Evolutionary conservation across 2,329 filamentous ascomycete species (phyloP).

Genomic region (Alternaria triticimaculans): DNA sequence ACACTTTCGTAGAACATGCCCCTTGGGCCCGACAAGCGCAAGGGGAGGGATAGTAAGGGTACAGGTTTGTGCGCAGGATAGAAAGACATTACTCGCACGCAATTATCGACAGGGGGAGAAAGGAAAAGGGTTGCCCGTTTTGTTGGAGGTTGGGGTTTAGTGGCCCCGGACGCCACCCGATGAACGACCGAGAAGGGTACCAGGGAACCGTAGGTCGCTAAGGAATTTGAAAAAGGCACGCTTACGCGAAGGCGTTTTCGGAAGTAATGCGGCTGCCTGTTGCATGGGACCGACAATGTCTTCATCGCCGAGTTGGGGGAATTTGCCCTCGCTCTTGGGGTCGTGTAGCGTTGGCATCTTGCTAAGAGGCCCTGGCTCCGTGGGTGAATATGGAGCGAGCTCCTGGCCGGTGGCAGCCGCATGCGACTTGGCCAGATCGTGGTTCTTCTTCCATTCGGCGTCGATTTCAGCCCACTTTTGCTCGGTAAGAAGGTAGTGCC

Average conservation of each 20-base stretch:
- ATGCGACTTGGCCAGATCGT: conserved; percentile 66
- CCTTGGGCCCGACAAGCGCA: conserved; percentile 10
- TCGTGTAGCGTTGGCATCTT: conserved; percentile 74
- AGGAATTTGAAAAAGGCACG: conserved; percentile 49
- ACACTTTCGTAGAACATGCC: conserved; percentile 41
- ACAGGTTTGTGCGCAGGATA: conserved; percentile 36
- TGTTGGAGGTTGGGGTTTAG: conserved; percentile 16
- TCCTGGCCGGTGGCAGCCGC: conserved; percentile 45
- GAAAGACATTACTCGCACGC: conserved; percentile 33
- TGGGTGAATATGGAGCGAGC: conserved; percentile 48
- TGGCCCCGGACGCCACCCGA: conserved; percentile 36
- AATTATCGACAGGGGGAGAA: conserved; percentile 37
- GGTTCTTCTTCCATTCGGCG: conserved; percentile 71
- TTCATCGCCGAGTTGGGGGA: conserved; percentile 84
- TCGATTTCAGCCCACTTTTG: conserved; percentile 88
- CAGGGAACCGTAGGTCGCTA: conserved; percentile 46
- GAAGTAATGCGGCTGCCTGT: conserved; percentile 42
- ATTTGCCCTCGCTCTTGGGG: conserved; percentile 75
- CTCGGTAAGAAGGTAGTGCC: conserved; percentile 83
- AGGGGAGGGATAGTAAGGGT: conserved; percentile 36
- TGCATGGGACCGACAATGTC: conserved; percentile 93
- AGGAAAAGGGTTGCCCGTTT: conserved; percentile 6
- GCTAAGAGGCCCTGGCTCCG: conserved; percentile 62
- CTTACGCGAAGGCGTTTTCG: conserved; percentile 46
- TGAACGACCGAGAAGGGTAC: conserved; percentile 41